Conservation (phyloP, 139 green algal genomes). For the Tetratostichococcus sp. region DNA sequence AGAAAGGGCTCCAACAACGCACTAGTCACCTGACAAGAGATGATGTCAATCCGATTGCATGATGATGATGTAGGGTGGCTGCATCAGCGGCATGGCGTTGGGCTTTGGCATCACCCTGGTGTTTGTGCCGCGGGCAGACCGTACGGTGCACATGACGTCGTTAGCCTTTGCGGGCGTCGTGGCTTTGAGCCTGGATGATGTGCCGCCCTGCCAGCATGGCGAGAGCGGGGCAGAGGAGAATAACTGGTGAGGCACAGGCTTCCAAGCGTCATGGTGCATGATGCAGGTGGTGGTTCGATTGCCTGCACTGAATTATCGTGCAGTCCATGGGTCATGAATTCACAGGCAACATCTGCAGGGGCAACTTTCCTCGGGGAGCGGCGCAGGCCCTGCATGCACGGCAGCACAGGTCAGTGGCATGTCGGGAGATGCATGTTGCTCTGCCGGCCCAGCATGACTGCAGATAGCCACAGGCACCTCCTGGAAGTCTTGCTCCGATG, state of each 20-base stretch:
- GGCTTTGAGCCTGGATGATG: background rate
- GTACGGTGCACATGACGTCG: conserved; percentile 4
- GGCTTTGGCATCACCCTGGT: conserved; percentile 10
- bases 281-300: too few relatives aligned
- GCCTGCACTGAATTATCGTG: too few relatives aligned
- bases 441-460: too few relatives aligned
- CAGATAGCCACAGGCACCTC: too few relatives aligned
- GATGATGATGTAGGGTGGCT: conserved; percentile 1
- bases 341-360: too few relatives aligned
- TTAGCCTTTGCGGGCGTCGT: background rate
- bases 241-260: background rate
- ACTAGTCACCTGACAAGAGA: background rate
- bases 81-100: conserved; percentile 14
- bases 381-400: background rate
- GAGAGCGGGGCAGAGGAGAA: background rate
- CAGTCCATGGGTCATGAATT: too few relatives aligned
- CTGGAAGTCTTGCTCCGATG: background rate
- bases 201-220: background rate
- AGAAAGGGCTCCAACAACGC: too few relatives aligned
- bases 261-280: too few relatives aligned
- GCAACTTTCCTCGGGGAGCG: background rate
- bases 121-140: background rate
- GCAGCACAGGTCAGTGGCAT: too few relatives aligned
- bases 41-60: background rate
- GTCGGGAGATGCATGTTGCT: too few relatives aligned